Evolutionary conservation across 1,284 basidiomycete genomes (phyloP).

Genomic region (Ceratobasidium sp.): DNA sequence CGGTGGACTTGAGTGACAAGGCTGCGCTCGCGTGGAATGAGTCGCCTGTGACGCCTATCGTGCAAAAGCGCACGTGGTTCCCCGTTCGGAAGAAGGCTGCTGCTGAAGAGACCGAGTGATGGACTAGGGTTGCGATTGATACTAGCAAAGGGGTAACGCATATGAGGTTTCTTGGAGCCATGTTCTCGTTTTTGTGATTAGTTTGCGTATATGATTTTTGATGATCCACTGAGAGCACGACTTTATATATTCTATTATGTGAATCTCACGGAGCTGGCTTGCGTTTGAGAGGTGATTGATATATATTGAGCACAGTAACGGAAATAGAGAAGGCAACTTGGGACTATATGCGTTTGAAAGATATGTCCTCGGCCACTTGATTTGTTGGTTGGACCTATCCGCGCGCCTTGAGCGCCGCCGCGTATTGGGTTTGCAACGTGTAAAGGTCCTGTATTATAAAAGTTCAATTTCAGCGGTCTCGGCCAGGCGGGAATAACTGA

Average conservation of each 20-base stretch:
- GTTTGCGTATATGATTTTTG: conserved; percentile 34
- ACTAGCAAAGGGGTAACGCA: conserved; percentile 8
- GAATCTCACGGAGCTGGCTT: conserved; percentile 18
- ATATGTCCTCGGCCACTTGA: not conserved
- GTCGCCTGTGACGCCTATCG: conserved; percentile 2
- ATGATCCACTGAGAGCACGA: conserved; percentile 6
- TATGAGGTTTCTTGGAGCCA: conserved; percentile 23
- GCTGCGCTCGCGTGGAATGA: conserved; percentile 33
- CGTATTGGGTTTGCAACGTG: conserved; percentile 51
- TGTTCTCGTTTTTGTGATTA: conserved; percentile 26
- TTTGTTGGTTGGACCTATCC: conserved; percentile 46
- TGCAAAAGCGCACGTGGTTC: conserved; percentile 42
- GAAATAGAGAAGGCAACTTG: not conserved
- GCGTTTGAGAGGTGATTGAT: conserved; percentile 3
- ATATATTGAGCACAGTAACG: conserved; percentile 13
- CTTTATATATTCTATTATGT: conserved; percentile 1
- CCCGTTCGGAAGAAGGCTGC: conserved; percentile 42
- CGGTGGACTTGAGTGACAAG: conserved; percentile 45
- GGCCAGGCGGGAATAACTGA: conserved; percentile 7
- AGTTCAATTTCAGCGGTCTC: too few relatives aligned
- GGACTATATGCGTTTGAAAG: conserved; percentile 5
- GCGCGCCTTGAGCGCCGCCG: conserved; percentile 55
- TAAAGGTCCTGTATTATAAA: conserved; percentile 50
- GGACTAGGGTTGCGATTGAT: not conserved
- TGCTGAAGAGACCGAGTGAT: conserved; percentile 26